phyloP scores from a whole-genome alignment of 495 filamentous ascomycete genomes.

The Immersiella caudata region DNA sequence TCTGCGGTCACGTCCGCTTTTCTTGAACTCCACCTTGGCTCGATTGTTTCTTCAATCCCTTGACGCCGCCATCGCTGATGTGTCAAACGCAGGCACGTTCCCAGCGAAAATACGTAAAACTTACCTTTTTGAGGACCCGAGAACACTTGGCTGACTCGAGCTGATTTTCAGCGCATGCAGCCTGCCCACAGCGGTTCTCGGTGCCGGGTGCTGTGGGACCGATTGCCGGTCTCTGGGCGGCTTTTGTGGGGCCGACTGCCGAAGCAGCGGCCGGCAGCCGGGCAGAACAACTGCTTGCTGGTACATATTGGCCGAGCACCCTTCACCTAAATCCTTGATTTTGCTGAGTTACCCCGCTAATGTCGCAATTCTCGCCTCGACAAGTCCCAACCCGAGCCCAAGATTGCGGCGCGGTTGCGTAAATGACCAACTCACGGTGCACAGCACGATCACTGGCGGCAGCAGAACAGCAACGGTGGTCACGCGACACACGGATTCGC shows the following conservation, averaged over 20 bases:
- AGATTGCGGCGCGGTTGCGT: background rate
- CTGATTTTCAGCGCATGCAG: no score
- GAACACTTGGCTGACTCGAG: constrained; percentile 47
- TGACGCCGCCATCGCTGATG: constrained; percentile 40
- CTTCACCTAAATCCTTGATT: background rate
- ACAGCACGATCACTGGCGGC: no score
- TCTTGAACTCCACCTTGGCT: no score
- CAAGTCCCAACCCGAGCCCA: background rate
- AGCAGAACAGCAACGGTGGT: no score
- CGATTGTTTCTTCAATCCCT: no score
- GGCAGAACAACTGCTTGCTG: background rate
- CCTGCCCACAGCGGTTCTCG: constrained; percentile 10
- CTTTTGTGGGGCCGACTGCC: constrained; percentile 15
- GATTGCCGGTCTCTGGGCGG: background rate
- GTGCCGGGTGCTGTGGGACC: constrained; percentile 4
- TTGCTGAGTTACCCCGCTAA: background rate
- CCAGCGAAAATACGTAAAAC: constrained; percentile 43
- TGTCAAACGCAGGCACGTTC: no score
- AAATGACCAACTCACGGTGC: no score
- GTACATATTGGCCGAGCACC: constrained; percentile 8
- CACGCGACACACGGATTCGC: no score
- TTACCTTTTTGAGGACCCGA: constrained; percentile 33
- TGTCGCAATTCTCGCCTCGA: background rate
- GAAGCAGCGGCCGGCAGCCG: background rate
- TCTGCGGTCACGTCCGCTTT: no score